Base-by-base conservation (phyloP, 2,329 filamentous ascomycete genomes). In the Aspergillus tanneri region DNA sequence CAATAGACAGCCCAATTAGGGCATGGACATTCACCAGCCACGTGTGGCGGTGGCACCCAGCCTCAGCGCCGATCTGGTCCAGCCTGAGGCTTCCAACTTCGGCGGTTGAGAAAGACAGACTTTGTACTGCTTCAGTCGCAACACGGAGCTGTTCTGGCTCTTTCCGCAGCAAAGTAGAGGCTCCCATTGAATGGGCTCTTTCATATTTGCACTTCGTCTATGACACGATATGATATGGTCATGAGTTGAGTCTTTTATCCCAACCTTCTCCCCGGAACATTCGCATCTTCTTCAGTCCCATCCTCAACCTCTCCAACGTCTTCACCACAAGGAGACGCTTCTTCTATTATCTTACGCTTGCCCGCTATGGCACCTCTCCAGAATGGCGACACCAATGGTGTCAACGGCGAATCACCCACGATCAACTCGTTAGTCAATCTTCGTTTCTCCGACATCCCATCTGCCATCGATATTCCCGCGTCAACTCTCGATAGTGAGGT, bases 401-500 rank as follows among this genome's bases (percentile, higher is more conserved):
- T 75, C 46, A 77, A 77, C 52, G 76, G 74, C 54, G 66, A 74
- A 46, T 59, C 66, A 32, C 59, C 62, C 22, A 52, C 58, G 12
- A 53, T 60, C 46, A 56, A 62, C 54, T 64, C 72, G 57, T 55
- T 68, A 54, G 49, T 68, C 53, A 58, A 66, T 53, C 51, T 65
- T 53, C 81, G 82, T 43, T 85, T 83, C 66, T 77, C 79, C 48
- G 79, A 83, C 60, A 82, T 85, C 37, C 82, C 82, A 30, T 75
- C 77, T 43, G 77, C 79, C 48, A 82, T 86, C 62, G 82, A 84
- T 62, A 84, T 86, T 61, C 82, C 82, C 46, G 80, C 85, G 47
- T 78, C 77, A 45, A 82, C 76, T 50, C 73, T 75, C 45, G 82
- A 84, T 59, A 81, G 78, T 53, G 81, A 84, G 60, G 93, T 99